Evolutionary conservation across 73 alveolate genomes (phyloP), one percentile per base, ranked within the genome.

Genomic region (Stentor roeselii): DNA sequence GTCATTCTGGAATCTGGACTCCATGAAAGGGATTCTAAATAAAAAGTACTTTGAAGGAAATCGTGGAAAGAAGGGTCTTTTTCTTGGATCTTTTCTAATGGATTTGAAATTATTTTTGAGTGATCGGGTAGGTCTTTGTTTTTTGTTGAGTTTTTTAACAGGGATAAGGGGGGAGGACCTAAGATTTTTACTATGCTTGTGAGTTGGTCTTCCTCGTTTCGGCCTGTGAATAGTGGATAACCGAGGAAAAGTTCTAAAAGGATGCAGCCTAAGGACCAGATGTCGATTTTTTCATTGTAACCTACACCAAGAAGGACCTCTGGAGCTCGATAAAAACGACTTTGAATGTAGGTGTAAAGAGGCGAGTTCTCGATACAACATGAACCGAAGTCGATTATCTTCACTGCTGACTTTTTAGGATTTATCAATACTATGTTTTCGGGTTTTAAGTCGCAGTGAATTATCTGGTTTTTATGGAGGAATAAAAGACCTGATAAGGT

Each of bases 251-350:
- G 80, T 86, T 96, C 98, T 60, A 88, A 89, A 32, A 96, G 61
- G 59, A 96, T 95, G 83, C 99, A 96, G 36, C 98, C 99, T 3
- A 89, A 85, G 15, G 98, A 90, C 95, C 97, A 96, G 41, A 96
- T 95, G 86, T 96, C 99, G 74, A 96, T 95, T 59, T 90, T 82
- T 42, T 85, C 85, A 78, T 94, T 91, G 50, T 89, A 87, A n/a
- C 83, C 82, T 78, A 86, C 78, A 1, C 95, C 93, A 35, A 95
- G 84, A 31, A 91, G 83, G 36, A 94, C 89, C 85, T 94, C 98
- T 3, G 97, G 98, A 11, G 97, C 96, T n/a, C 98, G 41, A 84
- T 95, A 95, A 86, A 88, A 95, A 75, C 96, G 67, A 50, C 67
- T 50, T 50, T 50, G 67, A 50, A 50, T 50, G 21, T 50, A 50